These are phyloP conservation scores for Trametes maxima DNA, from an alignment of 768 basidiomycete species.

Conservation along the genomic window DNA sequence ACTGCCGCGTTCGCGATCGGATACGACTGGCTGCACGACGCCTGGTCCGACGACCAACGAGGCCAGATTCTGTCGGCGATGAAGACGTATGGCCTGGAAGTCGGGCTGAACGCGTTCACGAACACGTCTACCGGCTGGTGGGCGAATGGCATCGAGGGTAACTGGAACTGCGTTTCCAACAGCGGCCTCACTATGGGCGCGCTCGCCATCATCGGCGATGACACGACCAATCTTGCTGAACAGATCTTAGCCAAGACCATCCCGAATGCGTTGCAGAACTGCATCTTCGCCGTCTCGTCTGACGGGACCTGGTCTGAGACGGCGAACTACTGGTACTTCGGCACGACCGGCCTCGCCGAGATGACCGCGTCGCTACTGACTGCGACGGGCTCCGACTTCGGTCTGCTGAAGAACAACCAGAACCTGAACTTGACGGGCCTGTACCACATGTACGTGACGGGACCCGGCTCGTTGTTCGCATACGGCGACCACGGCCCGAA, in stretches of 20 bases:
- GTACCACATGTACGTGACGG: conserved; percentile 88
- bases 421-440: conserved; percentile 70
- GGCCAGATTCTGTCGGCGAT: conserved; percentile 67
- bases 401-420: conserved; percentile 67
- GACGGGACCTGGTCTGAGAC: conserved; percentile 98
- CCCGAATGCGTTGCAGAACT: conserved; percentile 77
- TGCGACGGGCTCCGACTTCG: conserved; percentile 83
- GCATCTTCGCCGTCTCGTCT: conserved; percentile 58
- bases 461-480: conserved; percentile 81
- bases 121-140: conserved; percentile 65
- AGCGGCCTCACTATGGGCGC: conserved; percentile 86
- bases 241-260: conserved; percentile 70
- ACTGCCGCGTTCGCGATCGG: conserved; percentile 87
- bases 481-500: conserved; percentile 88
- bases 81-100: conserved; percentile 73
- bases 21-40: conserved; percentile 94
- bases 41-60: conserved; percentile 76
- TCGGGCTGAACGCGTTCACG: conserved; percentile 43
- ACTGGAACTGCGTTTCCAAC: conserved; percentile 99
- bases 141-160: conserved; percentile 70
- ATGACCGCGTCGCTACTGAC: conserved; percentile 80
- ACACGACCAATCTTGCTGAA: conserved; percentile 69
- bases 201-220: conserved; percentile 86
- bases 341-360: conserved; percentile 87
- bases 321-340: conserved; percentile 94